Conservation (phyloP, 1,139 yeast species). For the Keqinozyma sinolaborantium region DNA sequence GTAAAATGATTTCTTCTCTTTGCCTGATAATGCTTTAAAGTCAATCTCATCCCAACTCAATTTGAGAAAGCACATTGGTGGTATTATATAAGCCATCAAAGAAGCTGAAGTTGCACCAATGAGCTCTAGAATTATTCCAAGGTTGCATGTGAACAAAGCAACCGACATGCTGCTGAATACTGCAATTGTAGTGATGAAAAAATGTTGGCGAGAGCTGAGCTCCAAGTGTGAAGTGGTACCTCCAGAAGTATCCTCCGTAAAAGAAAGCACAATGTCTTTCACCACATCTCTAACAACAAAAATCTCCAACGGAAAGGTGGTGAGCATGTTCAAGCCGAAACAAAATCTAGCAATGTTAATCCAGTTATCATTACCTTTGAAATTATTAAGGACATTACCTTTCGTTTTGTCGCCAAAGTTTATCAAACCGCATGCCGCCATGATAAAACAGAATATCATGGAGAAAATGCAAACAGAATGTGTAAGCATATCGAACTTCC, state of each 20-base stretch:
- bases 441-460: constrained; percentile 70
- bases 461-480: constrained; percentile 83
- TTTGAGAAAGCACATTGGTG: constrained; percentile 78
- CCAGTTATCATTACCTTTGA: constrained; percentile 66
- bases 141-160: constrained; percentile 76
- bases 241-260: constrained; percentile 15
- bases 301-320: constrained; percentile 87
- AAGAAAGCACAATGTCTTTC: constrained; percentile 51
- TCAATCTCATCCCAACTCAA: constrained; percentile 52
- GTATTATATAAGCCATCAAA: constrained; percentile 85
- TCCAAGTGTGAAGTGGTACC: constrained; percentile 36
- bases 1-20: constrained; percentile 26
- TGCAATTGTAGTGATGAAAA: constrained; percentile 61
- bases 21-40: constrained; percentile 28
- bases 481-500: constrained; percentile 70
- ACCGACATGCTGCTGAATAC: constrained; percentile 72
- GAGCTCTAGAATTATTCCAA: constrained; percentile 84
- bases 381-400: constrained; percentile 85
- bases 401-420: constrained; percentile 76
- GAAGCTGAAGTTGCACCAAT: constrained; percentile 95
- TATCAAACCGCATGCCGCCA: constrained; percentile 79
- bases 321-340: constrained; percentile 91
- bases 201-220: constrained; percentile 49
- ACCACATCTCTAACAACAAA: constrained; percentile 87
- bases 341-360: constrained; percentile 87